phyloP scores from a whole-genome alignment of 352 stramenopile species.

The Globisporangium canariense region DNA sequence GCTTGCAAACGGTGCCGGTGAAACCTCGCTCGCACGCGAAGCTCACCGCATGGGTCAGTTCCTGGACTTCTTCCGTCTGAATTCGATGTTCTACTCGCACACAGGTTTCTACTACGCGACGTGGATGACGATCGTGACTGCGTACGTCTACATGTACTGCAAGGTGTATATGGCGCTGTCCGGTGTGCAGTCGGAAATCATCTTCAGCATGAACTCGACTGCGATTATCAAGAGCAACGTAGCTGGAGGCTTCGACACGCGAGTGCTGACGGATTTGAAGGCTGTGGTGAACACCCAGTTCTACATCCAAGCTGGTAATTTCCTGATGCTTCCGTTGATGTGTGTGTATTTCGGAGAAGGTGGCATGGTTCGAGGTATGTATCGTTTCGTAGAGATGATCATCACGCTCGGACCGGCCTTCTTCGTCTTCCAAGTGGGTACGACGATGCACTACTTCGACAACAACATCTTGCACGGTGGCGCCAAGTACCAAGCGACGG shows the following conservation, averaged over 20 bases:
- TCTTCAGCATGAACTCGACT: constrained; percentile 65
- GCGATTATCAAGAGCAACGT: constrained; percentile 54
- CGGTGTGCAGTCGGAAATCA: constrained; percentile 63
- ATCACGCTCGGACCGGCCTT: constrained; percentile 67
- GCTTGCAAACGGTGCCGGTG: constrained; percentile 69
- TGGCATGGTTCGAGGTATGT: constrained; percentile 56
- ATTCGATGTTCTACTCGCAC: constrained; percentile 86
- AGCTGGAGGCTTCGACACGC: constrained; percentile 51
- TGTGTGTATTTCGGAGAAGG: constrained; percentile 75
- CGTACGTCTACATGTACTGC: constrained; percentile 82
- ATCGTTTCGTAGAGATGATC: constrained; percentile 72
- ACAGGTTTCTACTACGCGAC: constrained; percentile 81
- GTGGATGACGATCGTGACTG: constrained; percentile 82
- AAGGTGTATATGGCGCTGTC: constrained; percentile 74
- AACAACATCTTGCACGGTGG: constrained; percentile 73
- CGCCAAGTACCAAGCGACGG: constrained; percentile 76
- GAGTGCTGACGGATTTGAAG: constrained; percentile 60
- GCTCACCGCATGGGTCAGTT: constrained; percentile 79
- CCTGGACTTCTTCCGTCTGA: constrained; percentile 78
- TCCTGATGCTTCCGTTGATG: constrained; percentile 74
- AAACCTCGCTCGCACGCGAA: constrained; percentile 67
- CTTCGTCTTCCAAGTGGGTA: constrained; percentile 82
- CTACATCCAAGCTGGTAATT: constrained; percentile 75
- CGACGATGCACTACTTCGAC: constrained; percentile 83
- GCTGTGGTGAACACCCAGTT: constrained; percentile 76